Conservation (phyloP, 768 basidiomycete species). For the Thelephora aurantiotincta region DNA sequence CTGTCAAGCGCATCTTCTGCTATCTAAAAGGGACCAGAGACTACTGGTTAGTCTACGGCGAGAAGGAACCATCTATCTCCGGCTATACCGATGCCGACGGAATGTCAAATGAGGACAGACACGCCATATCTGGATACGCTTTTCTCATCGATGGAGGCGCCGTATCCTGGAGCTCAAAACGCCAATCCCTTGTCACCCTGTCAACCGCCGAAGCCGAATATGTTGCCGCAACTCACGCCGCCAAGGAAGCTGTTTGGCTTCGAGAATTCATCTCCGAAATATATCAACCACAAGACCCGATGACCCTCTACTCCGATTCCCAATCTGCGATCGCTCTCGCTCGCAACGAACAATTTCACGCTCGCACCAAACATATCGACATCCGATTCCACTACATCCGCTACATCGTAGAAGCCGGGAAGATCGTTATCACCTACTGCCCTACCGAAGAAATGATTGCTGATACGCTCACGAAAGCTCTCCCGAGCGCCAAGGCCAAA, state of each 20-base stretch:
- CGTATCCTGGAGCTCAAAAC: slow-evolving; percentile 22
- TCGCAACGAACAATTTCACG: slow-evolving; percentile 15
- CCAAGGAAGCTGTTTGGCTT: slow-evolving; percentile 14
- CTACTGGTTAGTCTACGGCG: slow-evolving; percentile 4
- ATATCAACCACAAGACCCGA: slow-evolving; percentile 5
- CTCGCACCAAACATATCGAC: slow-evolving; percentile 23
- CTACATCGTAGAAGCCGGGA: slow-evolving; percentile 10
- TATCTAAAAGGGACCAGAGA: slow-evolving; percentile 16
- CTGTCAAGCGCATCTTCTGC: slow-evolving; percentile 13
- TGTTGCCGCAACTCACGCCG: slow-evolving; percentile 18
- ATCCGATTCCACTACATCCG: slow-evolving; percentile 20
- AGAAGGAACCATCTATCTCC: not conserved
- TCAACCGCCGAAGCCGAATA: slow-evolving; percentile 25
- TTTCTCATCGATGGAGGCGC: slow-evolving; percentile 18
- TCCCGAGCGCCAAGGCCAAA: slow-evolving; percentile 8
- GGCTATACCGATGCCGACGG: slow-evolving; percentile 13
- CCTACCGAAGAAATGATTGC: slow-evolving; percentile 17
- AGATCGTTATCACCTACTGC: slow-evolving; percentile 13
- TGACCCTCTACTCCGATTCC: slow-evolving; percentile 3
- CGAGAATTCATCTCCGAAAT: slow-evolving; percentile 4
- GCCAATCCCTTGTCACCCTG: slow-evolving; percentile 20
- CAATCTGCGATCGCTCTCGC: slow-evolving; percentile 15
- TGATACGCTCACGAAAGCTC: slow-evolving; percentile 21
- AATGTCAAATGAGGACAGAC: slow-evolving; percentile 9
- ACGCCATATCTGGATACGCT: slow-evolving; percentile 23